Evolutionary conservation across 2,329 filamentous ascomycete genomes (phyloP), one percentile per base, ranked within the genome.

Genomic region (Cladobotryum mycophilum): DNA sequence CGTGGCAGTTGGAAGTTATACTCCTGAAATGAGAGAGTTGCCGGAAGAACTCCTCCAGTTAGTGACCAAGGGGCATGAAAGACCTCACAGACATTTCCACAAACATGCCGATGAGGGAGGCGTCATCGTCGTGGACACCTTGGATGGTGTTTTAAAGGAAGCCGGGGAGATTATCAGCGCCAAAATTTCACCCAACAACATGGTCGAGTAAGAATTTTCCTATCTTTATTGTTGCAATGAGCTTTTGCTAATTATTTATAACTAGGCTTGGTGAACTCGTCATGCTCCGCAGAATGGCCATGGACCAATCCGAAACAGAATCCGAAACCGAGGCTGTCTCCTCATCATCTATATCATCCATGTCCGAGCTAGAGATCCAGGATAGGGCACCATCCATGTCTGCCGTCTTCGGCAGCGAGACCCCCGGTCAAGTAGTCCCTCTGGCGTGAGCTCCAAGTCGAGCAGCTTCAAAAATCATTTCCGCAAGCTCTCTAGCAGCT

Each of bases 141-240:
- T 95, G 0, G 84, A 89, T 25, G 88, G 87, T 0, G 90, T 86
- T 42, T 66, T 96, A 41, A 84, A 84, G 59, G 89, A 96, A 64
- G 87, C 91, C 0, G 92, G 92, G 0, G 92, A 97, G 71, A 75
- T 97, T 44, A 85, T 95, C 9, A 81, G 89, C 57, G 88, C 89
- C 0, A 84, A 82, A 0, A 72, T 96, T 25, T 75, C 76, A 18
- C 83, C 88, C 0, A 78, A 82, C 42, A 85, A 95, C 59, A 78
- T 96, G 3, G 88, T 96, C 0, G 92, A 96, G 79, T 81, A 63
- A 67, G 78, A 72, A 5, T 5, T 40, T 47, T 17, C 45, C 6
- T 6, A 30, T 30, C 6, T 11, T 30, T 8, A 20, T 20, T 11
- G 8, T 6, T 30, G 25, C 6, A 30, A n/a, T n/a, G n/a, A n/a